A percentile compares a stretch with the other conserved stretches of the same genome.
Conservation (phyloP, 805 yeast genomes). For the Wickerhamomyces ciferrii region DNA sequence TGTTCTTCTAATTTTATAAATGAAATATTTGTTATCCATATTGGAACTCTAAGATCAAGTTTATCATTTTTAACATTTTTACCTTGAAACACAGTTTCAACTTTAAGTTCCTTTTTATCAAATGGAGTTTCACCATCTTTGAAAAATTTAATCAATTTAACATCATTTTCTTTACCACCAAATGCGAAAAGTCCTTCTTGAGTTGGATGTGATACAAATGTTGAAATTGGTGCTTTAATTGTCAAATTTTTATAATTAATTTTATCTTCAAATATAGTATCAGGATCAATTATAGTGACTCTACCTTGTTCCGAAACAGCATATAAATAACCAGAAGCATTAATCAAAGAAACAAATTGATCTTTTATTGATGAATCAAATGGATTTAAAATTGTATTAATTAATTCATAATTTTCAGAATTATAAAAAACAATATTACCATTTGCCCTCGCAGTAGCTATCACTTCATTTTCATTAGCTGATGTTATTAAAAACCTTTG, state of each 20-base stretch:
- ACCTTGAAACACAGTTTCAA: slow-evolving; percentile 52
- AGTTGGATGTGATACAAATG: slow-evolving; percentile 43
- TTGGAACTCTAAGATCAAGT: slow-evolving; percentile 75
- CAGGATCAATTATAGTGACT: slow-evolving; percentile 23
- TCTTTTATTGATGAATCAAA: slow-evolving; percentile 22
- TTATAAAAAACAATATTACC: slow-evolving; percentile 37
- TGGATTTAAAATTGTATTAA: slow-evolving; percentile 11
- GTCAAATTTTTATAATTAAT: slow-evolving; percentile 14
- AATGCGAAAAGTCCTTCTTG: slow-evolving; percentile 55
- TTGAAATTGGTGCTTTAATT: slow-evolving; percentile 42
- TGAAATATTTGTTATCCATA: slow-evolving; percentile 63
- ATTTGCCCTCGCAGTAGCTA: slow-evolving; percentile 41
- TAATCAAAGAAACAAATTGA: slow-evolving; percentile 32
- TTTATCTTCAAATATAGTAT: slow-evolving; percentile 8
- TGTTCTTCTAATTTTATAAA: slow-evolving; percentile 34
- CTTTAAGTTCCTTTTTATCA: slow-evolving; percentile 16
- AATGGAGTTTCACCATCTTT: slow-evolving; percentile 22
- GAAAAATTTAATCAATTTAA: slow-evolving; percentile 41
- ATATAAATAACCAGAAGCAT: slow-evolving; percentile 21
- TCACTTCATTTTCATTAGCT: slow-evolving; percentile 24
- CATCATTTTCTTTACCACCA: slow-evolving; percentile 84
- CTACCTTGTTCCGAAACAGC: slow-evolving; percentile 31
- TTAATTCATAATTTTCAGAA: slow-evolving; percentile 21
- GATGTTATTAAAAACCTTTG: slow-evolving; percentile 31
- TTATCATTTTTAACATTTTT: slow-evolving; percentile 80